A percentile compares a stretch with the other conserved stretches of the same genome.
These are phyloP conservation scores for Cladobotryum mycophilum DNA, from an alignment of 2,329 filamentous ascomycete genomes.

Conservation along the genomic window DNA sequence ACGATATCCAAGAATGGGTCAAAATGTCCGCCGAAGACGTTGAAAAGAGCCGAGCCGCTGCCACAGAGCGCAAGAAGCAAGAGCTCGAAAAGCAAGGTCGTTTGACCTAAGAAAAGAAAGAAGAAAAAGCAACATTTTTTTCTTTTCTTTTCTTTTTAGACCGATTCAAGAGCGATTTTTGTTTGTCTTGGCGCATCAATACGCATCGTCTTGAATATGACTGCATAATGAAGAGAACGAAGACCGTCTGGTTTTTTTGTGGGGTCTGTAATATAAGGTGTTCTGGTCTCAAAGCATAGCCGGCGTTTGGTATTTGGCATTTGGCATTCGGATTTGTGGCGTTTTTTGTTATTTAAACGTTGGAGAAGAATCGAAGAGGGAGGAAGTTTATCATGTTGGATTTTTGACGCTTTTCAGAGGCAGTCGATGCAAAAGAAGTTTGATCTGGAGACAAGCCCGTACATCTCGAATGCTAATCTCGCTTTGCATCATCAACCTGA, in stretches of 20 bases:
- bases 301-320: not conserved
- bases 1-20: slow-evolving; percentile 54
- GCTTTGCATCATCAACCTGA: too few relatives aligned
- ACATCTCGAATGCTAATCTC: too few relatives aligned
- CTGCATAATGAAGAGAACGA: too few relatives aligned
- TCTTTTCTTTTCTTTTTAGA: too few relatives aligned
- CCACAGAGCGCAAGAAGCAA: slow-evolving; percentile 21
- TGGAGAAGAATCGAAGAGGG: too few relatives aligned
- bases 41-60: slow-evolving; percentile 18
- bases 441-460: too few relatives aligned
- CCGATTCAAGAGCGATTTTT: too few relatives aligned
- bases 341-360: slow-evolving; percentile 2
- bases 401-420: too few relatives aligned
- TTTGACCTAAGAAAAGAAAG: slow-evolving; percentile 2
- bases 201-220: not conserved
- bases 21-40: slow-evolving; percentile 31
- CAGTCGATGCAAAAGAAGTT: too few relatives aligned
- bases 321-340: too few relatives aligned
- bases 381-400: too few relatives aligned
- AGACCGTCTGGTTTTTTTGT: not conserved
- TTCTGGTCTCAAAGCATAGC: slow-evolving; percentile 1
- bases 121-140: not conserved
- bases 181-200: not conserved
- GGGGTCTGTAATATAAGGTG: not conserved
- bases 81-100: slow-evolving; percentile 17